Conservation (phyloP, 139 green algal species). For the Haematococcus lacustris region DNA sequence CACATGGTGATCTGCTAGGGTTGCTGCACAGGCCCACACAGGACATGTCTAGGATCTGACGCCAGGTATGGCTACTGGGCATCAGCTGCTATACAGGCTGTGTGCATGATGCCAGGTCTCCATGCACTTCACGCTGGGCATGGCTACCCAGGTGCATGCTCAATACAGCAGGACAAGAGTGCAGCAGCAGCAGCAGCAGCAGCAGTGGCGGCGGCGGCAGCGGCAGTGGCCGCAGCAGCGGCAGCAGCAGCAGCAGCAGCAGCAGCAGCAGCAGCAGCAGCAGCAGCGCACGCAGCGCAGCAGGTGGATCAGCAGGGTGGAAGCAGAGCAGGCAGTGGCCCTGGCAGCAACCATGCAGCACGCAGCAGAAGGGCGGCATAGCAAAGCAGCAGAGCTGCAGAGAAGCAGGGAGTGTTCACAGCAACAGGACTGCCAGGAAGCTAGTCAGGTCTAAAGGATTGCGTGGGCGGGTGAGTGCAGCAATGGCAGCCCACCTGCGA, state of each 20-base stretch:
- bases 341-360: too few species aligned
- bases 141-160: neutral
- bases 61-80: too few species aligned
- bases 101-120: neutral
- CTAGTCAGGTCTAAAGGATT: neutral
- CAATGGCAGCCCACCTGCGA: neutral
- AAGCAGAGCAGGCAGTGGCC: too few species aligned
- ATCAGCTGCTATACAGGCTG: neutral
- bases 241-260: neutral
- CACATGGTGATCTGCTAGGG: neutral
- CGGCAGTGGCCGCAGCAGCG: neutral
- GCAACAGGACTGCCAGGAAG: neutral
- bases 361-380: too few species aligned
- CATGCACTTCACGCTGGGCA: neutral
- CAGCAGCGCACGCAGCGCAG: neutral
- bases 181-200: neutral
- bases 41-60: too few species aligned
- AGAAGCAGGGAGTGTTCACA: neutral
- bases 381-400: neutral
- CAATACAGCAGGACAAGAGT: neutral
- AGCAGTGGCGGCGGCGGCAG: neutral
- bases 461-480: neutral
- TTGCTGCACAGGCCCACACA: neutral
- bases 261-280: neutral
- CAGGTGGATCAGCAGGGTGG: neutral